Evolutionary conservation across 257 asterid genomes (phyloP), one percentile per base, ranked within the genome.

Genomic region (Gentiana straminea): DNA sequence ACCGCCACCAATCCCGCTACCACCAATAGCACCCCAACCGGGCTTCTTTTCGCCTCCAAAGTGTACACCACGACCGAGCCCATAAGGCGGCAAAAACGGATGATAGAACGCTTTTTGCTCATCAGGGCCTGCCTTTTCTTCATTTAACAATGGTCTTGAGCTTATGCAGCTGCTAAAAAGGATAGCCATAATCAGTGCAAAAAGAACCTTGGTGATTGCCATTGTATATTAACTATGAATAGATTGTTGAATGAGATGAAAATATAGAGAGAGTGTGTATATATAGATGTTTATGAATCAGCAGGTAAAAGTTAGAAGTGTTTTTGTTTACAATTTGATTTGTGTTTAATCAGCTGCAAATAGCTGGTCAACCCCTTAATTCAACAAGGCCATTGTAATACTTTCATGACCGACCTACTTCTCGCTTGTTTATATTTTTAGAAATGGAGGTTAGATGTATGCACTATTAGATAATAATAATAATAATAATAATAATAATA

Each of bases 41-140:
- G 55, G 67, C 45, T 0, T 67, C 67, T 2, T 49, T 51, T 13
- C 71, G 33, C 73, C 73, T 10, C 75, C 63, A 33, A 61, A 15
- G 10, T 9, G 4, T 0, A 65, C 61, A 5, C 79, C 73, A 32
- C 54, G 60, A 24, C 65, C 58, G 0, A 70, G 33, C 7, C 59
- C 72, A 3, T 36, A 50, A 11, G 73, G 76, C 0, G 45, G 68
- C 1, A 70, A 41, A 37, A 57, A 67, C 47, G 55, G 79, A 33
- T 61, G 79, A 53, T 62, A 70, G 63, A 66, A 74, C 13, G 61
- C 50, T 59, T 59, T 60, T 8, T 63, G 73, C 35, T 38, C 58
- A 15, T 60, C 76, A 1, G 33, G 36, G 36, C 36, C 35, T 12
- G 54, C 1, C n/a, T 45, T 49, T 52, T 48, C 49, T 33, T 57